A percentile compares a stretch with the other conserved stretches of the same genome.
These are phyloP conservation scores for Vaccinium vitisidaea DNA, from an alignment of 148 eudicot genomes.

Conservation along the genomic window DNA sequence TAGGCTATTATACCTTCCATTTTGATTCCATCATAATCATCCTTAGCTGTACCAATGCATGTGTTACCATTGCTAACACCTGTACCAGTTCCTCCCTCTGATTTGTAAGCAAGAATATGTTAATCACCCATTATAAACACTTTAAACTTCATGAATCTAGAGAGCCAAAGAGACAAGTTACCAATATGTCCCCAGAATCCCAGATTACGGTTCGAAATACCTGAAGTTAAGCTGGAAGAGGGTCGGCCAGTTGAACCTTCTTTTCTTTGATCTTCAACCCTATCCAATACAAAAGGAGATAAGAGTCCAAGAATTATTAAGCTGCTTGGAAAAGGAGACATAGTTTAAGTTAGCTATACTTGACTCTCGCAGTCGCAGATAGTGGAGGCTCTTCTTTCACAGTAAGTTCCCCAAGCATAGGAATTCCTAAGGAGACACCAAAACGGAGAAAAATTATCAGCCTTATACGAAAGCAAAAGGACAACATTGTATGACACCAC, in stretches of 20 bases:
- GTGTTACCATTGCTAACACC: constrained; percentile 31
- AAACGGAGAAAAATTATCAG: not conserved
- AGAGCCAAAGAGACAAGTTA: constrained; percentile 2
- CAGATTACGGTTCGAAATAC: constrained; percentile 26
- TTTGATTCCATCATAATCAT: constrained; percentile 53
- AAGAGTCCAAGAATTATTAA: constrained; percentile 11
- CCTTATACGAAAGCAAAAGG: not conserved
- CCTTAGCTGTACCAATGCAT: constrained; percentile 38
- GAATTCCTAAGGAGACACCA: constrained; percentile 28
- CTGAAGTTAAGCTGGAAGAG: constrained; percentile 43
- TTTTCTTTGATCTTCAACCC: constrained; percentile 71
- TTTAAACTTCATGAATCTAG: not conserved
- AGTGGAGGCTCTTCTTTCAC: constrained; percentile 56
- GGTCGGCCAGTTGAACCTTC: constrained; percentile 52
- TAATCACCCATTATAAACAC: constrained; percentile 4
- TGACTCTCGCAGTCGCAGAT: constrained; percentile 54
- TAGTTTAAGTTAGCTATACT: constrained; percentile 40
- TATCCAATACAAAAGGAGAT: constrained; percentile 32
- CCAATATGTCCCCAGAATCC: constrained; percentile 18
- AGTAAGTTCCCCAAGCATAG: constrained; percentile 47
- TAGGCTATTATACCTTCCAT: constrained; percentile 58
- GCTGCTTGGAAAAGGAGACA: constrained; percentile 4
- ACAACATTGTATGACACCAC: not conserved
- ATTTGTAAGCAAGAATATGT: constrained; percentile 10
- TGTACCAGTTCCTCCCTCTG: constrained; percentile 43